Percentiles rank a stretch among this genome's conserved stretches.
phyloP scores from a whole-genome alignment of 352 stramenopile species.

The Elongisporangium undulatum region DNA sequence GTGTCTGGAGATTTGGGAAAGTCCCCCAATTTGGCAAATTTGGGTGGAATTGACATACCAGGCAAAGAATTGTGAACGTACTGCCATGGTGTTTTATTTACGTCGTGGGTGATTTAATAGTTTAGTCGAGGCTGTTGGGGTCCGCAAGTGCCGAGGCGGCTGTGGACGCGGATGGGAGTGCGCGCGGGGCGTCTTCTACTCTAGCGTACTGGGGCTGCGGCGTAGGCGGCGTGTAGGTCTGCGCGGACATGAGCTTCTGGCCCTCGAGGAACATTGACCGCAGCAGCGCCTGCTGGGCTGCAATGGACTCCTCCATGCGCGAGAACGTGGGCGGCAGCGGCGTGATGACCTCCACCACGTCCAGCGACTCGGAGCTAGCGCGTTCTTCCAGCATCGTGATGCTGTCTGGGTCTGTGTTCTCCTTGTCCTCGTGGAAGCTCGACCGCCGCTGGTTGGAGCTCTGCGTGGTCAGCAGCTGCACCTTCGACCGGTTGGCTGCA shows the following conservation, averaged over 20 bases:
- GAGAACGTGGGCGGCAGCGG: slow-evolving; percentile 62
- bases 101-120: neutral
- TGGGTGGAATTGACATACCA: too few species aligned
- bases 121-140: neutral
- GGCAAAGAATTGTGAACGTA: too few species aligned
- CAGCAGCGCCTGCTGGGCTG: slow-evolving; percentile 62
- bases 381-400: slow-evolving; percentile 22
- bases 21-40: too few species aligned
- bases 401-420: slow-evolving; percentile 8
- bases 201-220: slow-evolving; percentile 1
- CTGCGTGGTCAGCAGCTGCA: neutral
- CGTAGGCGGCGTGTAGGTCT: slow-evolving; percentile 1
- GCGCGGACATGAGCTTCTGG: slow-evolving; percentile 61
- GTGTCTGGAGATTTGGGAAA: too few species aligned
- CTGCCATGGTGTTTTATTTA: neutral
- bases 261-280: slow-evolving; percentile 72
- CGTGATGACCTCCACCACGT: slow-evolving; percentile 40
- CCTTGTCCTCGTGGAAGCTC: slow-evolving; percentile 2
- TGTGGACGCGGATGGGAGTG: neutral
- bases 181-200: neutral
- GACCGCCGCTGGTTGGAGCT: neutral
- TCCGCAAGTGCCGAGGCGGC: neutral
- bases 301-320: slow-evolving; percentile 80
- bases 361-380: neutral
- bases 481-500: neutral